Base-by-base conservation (phyloP, 192 early-diverging fungal species). In the Phlyctochytrium bullatum region DNA sequence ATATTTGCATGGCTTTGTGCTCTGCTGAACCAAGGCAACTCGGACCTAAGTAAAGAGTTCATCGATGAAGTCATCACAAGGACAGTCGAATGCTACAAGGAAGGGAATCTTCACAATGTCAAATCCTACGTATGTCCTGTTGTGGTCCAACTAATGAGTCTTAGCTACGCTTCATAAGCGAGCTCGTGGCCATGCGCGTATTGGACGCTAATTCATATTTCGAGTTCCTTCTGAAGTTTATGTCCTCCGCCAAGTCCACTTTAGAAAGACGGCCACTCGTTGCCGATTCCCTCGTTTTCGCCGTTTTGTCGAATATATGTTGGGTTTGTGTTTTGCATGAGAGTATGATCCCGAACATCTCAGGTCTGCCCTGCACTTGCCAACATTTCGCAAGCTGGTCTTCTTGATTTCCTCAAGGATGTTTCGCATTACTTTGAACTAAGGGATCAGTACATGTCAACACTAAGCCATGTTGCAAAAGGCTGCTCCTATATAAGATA, bases 1-100 rank as follows among this genome's bases (percentile, higher is more conserved):
- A 69, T 92, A 28, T 98, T 93, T 65, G 91, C 88, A 57, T 89
- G 91, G 28, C 76, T 97, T 29, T 84, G 87, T 24, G 93, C 91
- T 31, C 72, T 98, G 24, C 71, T 98, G 30, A 97, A 97, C 64
- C 85, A 86, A 2, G 83, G 85, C 63, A 86, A 87, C 64, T 69
- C 72, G 59, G 86, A 85, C 25, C 83, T 88, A 0, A 91, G 85
- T 30, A 77, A 64, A 1, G 81, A 79, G 28, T 77, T 98, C 28
- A 83, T 96, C 23, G 65, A 72, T 3, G 73, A 76, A 68, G 82
- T 87, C 62, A 70, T 81, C 20, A 74, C 78, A 3, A 68, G 80
- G 2, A 70, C 93, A 23, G 69, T 86, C 34, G 75, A 85, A 1
- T 79, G 82, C 27, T 68, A 93, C 67, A 72, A 73, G 0, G 65